Base-by-base conservation (phyloP, 2,329 filamentous ascomycete species). In the Magnaporthiopsis incrustans region DNA sequence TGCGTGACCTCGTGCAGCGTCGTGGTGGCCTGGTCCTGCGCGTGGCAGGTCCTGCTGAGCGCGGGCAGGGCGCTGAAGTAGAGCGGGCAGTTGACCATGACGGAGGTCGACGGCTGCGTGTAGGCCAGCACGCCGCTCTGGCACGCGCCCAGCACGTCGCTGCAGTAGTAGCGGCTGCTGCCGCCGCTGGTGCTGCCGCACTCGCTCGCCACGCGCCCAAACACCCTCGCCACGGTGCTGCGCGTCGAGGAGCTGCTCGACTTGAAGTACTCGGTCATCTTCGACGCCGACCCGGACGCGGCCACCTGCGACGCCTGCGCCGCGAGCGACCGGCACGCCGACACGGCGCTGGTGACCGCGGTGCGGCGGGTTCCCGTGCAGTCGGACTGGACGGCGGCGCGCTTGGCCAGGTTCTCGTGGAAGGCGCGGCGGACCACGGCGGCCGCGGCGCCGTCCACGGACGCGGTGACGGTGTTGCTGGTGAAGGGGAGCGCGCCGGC, bases 1-100 rank as follows among this genome's bases (percentile, higher is more conserved):
- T 90, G 88, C 11, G 87, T 88, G 68, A 81, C 78, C 78, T 90
- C 88, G 70, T 90, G 88, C 18, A 90, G 73, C 38, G 81, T 81
- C 18, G 87, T 89, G 14, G 82, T 87, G 3, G 83, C 84, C 75
- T 87, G 84, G 70, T 89, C 87, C 74, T 89, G 87, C 2, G 70
- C 80, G 71, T 89, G 85, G 77, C 88, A 90, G 1, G 72, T 74
- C 11, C 68, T 69, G 11, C 81, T 75, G 35, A 84, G 65, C 1
- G 78, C 77, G 0, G 83, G 77, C 11, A 89, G 78, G 15, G 73
- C 75, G 59, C 71, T 81, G 77, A 86, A 89, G 75, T 82, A 87
- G 26, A 85, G 73, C 18, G 79, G 77, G 75, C 87, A 89, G 76
- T 88, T 87, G 64, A 82, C 83, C 73, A 89, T 83, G 71, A 81